Evolutionary conservation across 2,329 filamentous ascomycete species (phyloP).

Genomic region (Aspergillus fumigatus): DNA sequence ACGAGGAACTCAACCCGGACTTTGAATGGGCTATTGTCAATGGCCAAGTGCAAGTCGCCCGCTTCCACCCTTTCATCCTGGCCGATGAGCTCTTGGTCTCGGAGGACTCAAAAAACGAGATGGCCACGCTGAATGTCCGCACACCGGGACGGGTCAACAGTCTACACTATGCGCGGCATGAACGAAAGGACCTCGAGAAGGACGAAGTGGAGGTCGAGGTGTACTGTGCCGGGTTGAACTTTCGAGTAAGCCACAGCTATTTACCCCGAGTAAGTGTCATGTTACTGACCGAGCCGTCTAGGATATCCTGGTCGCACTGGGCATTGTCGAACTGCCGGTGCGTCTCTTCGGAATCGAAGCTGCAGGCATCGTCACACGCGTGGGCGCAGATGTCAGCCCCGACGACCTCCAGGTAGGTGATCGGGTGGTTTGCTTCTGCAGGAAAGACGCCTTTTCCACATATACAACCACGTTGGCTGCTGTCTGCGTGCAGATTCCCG

Average conservation of each 20-base stretch:
- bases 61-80: constrained; percentile 6
- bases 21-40: constrained; percentile 16
- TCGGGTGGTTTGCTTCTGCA: constrained; percentile 12
- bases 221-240: constrained; percentile 1
- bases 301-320: constrained; percentile 15
- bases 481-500: constrained; percentile 5
- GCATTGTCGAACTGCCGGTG: constrained; percentile 5
- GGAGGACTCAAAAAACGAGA: not conserved
- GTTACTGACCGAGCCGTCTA: not conserved
- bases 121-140: constrained; percentile 9
- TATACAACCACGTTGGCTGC: not conserved
- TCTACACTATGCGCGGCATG: constrained; percentile 16
- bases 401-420: constrained; percentile 17
- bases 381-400: constrained; percentile 16
- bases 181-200: not conserved
- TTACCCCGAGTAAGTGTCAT: no score
- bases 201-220: constrained; percentile 21
- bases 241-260: not conserved
- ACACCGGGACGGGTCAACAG: constrained; percentile 17
- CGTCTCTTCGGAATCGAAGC: constrained; percentile 19
- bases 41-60: constrained; percentile 10
- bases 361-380: constrained; percentile 16
- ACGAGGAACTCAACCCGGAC: constrained; percentile 9
- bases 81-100: not conserved
- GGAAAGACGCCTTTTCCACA: not conserved